phyloP scores from a whole-genome alignment of 2,329 filamentous ascomycete genomes.

The Falciphora oryzae region DNA sequence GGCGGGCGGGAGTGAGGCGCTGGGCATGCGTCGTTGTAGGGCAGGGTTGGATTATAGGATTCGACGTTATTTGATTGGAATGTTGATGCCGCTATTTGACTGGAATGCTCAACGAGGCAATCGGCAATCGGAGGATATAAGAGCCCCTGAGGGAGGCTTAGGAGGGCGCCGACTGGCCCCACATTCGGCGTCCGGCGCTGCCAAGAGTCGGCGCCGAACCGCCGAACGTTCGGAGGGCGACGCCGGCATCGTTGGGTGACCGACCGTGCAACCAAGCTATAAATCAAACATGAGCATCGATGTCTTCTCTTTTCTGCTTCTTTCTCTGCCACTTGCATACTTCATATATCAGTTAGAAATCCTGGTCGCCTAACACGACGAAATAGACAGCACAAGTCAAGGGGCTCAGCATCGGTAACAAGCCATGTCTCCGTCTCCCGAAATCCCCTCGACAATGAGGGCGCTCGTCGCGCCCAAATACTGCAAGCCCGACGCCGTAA shows the following conservation, averaged over 20 bases:
- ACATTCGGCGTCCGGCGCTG: conserved; percentile 3
- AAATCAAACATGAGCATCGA: not conserved
- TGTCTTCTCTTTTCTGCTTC: not conserved
- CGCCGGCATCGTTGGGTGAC: not conserved
- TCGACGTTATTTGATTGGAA: no score
- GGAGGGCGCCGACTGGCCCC: not conserved
- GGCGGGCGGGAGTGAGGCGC: no score
- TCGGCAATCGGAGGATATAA: no score
- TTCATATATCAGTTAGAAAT: not conserved
- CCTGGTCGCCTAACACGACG: not conserved
- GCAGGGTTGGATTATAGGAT: no score
- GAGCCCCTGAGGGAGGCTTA: no score
- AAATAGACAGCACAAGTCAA: not conserved
- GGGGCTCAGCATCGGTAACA: not conserved
- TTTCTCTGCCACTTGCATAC: no score
- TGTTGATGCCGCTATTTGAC: no score
- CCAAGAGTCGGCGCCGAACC: conserved; percentile 7
- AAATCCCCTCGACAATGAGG: conserved; percentile 30
- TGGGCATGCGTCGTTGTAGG: no score
- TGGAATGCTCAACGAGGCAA: no score
- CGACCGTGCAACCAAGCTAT: not conserved
- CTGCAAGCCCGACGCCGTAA: conserved; percentile 27
- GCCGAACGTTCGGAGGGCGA: not conserved
- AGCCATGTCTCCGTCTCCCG: not conserved
- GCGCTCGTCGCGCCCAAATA: conserved; percentile 35